Percentiles rank a stretch among this genome's conserved stretches.
Evolutionary conservation across 2,329 filamentous ascomycete genomes (phyloP).

Genomic region (Cryphonectria nitschkei): DNA sequence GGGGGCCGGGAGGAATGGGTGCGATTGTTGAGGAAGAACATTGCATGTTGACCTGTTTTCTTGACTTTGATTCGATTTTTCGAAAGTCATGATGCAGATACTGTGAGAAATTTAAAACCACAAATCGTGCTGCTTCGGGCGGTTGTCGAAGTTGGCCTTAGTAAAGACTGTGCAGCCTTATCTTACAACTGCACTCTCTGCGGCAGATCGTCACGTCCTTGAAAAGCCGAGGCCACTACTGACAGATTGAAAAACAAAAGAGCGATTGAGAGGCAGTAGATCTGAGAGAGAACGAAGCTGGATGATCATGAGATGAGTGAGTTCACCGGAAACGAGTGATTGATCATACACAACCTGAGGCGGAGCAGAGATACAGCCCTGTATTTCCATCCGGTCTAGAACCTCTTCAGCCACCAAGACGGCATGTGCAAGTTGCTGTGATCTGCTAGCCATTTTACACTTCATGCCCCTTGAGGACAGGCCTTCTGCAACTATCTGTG

Average conservation of each 20-base stretch:
- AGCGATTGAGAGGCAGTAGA: not conserved
- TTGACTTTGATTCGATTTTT: not conserved
- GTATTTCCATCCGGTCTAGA: not conserved
- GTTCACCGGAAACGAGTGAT: not conserved
- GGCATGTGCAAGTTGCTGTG: not conserved
- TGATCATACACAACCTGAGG: not conserved
- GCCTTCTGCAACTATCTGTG: not conserved
- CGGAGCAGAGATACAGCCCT: not conserved
- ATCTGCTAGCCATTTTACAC: not conserved
- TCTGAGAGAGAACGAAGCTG: not conserved
- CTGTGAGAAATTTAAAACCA: not conserved
- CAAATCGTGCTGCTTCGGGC: not conserved
- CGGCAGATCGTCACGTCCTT: not conserved
- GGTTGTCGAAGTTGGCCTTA: not conserved
- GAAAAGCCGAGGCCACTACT: not conserved
- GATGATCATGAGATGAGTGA: not conserved
- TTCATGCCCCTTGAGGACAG: not conserved
- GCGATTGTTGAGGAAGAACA: not conserved
- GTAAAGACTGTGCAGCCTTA: not conserved
- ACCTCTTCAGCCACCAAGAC: not conserved
- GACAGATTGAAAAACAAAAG: not conserved
- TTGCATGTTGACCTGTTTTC: not conserved
- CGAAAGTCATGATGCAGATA: not conserved
- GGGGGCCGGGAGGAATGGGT: not conserved
- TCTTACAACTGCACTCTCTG: not conserved